Evolutionary conservation across 345 rosid genomes (phyloP).

Genomic region (Pistacia integerrima): DNA sequence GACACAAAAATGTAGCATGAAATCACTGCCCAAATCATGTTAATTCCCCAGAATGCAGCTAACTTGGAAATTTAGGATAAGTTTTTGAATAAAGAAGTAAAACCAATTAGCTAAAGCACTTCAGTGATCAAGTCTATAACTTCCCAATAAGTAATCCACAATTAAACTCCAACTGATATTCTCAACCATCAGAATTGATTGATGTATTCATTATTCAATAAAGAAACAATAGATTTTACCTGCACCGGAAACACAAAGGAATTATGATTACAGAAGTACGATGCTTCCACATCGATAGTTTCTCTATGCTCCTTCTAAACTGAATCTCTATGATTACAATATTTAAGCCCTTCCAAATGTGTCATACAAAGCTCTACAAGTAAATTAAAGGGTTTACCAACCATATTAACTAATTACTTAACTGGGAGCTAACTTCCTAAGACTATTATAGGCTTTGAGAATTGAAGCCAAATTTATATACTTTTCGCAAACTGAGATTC

Average conservation of each 20-base stretch:
- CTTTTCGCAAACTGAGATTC: neutral
- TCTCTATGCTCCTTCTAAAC: neutral
- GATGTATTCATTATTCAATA: neutral
- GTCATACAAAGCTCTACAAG: neutral
- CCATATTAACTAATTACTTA: neutral
- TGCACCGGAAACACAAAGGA: neutral
- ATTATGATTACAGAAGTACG: neutral
- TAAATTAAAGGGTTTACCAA: neutral
- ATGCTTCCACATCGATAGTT: neutral
- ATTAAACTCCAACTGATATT: neutral
- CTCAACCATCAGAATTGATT: neutral
- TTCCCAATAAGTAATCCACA: neutral
- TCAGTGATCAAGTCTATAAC: neutral
- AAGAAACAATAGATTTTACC: neutral
- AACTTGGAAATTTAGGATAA: neutral
- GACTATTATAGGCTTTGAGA: neutral
- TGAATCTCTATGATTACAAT: neutral
- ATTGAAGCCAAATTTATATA: neutral
- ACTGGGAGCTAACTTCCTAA: neutral
- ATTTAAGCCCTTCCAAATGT: neutral
- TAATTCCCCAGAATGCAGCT: too few species aligned
- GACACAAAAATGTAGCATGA: neutral
- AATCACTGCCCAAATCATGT: neutral
- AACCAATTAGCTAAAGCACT: neutral
- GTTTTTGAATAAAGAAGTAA: neutral